A percentile compares a stretch with the other conserved stretches of the same genome.
These are phyloP conservation scores for Rhynchosporium graminicola DNA, from an alignment of 2,329 filamentous ascomycete species.

Conservation along the genomic window DNA sequence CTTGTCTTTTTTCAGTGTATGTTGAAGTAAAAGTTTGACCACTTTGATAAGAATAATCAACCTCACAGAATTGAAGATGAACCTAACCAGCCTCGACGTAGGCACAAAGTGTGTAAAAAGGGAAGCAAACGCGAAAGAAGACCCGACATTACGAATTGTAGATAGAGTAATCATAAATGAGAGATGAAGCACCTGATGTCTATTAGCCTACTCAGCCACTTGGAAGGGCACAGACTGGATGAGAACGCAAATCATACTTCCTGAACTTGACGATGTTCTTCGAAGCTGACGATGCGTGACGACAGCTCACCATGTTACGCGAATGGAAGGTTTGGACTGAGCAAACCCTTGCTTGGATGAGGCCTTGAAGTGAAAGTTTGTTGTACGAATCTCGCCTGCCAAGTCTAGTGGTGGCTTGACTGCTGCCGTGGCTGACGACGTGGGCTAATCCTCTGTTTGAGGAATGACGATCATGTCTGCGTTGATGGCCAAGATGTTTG, in stretches of 20 bases:
- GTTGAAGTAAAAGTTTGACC: no score
- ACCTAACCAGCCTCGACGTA: no score
- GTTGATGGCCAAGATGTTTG: background rate
- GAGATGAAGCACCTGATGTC: background rate
- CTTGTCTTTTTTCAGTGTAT: no score
- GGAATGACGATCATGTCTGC: background rate
- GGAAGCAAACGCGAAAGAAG: background rate
- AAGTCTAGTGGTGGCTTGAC: conserved; percentile 13
- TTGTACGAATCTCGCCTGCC: conserved; percentile 7
- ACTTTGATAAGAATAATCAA: no score
- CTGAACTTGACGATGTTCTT: background rate
- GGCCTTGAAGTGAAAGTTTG: conserved; percentile 13
- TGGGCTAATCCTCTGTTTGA: conserved; percentile 16
- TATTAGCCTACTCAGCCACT: background rate
- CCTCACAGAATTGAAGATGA: no score
- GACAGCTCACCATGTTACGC: background rate
- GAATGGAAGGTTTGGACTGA: background rate
- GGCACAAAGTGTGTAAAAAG: background rate
- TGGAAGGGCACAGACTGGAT: conserved; percentile 11
- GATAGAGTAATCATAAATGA: conserved; percentile 7
- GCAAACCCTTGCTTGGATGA: conserved; percentile 1
- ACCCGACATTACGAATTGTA: background rate
- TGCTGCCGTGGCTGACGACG: conserved; percentile 16
- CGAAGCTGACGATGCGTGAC: background rate
- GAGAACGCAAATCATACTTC: background rate